Conservation (phyloP, 352 stramenopile genomes). For the Phytophthora sojae region DNA sequence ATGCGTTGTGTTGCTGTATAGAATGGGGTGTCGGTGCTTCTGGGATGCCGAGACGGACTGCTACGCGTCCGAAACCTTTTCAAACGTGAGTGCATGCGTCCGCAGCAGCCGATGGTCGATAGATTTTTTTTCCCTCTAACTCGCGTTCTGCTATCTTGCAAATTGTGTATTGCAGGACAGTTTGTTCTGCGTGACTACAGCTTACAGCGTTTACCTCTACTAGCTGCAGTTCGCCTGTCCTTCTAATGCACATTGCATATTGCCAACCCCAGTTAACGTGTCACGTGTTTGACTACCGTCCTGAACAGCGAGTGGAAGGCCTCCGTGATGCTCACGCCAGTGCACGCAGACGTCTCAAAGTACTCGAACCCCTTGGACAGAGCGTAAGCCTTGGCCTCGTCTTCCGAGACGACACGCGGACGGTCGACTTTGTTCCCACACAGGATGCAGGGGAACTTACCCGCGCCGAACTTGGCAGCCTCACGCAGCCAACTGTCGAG, state of each 20-base stretch:
- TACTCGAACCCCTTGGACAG: constrained; percentile 85
- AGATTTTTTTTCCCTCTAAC: background rate
- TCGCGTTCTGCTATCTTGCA: background rate
- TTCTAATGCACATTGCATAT: constrained; percentile 3
- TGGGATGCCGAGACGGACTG: constrained; percentile 92
- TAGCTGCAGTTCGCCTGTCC: constrained; percentile 35
- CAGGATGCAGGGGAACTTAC: constrained; percentile 87
- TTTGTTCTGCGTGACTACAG: constrained; percentile 90
- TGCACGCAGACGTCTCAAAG: constrained; percentile 94
- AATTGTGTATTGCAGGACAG: constrained; percentile 62
- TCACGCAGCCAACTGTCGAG: constrained; percentile 92
- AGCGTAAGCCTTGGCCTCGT: constrained; percentile 83
- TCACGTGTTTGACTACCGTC: constrained; percentile 56
- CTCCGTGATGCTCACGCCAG: constrained; percentile 86
- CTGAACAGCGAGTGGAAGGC: constrained; percentile 88
- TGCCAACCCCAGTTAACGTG: constrained; percentile 14
- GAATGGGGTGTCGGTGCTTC: constrained; percentile 92
- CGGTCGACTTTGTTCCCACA: constrained; percentile 94
- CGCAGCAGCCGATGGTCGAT: background rate
- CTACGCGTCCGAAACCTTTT: constrained; percentile 91
- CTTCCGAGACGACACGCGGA: constrained; percentile 73
- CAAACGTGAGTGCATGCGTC: constrained; percentile 63
- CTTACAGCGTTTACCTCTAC: constrained; percentile 91
- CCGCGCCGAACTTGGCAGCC: constrained; percentile 88
- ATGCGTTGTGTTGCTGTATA: constrained; percentile 18